Percentiles rank a stretch among this genome's conserved stretches.
phyloP scores from a whole-genome alignment of 2,329 filamentous ascomycete genomes.

The Pseudogymnoascus sp. region DNA sequence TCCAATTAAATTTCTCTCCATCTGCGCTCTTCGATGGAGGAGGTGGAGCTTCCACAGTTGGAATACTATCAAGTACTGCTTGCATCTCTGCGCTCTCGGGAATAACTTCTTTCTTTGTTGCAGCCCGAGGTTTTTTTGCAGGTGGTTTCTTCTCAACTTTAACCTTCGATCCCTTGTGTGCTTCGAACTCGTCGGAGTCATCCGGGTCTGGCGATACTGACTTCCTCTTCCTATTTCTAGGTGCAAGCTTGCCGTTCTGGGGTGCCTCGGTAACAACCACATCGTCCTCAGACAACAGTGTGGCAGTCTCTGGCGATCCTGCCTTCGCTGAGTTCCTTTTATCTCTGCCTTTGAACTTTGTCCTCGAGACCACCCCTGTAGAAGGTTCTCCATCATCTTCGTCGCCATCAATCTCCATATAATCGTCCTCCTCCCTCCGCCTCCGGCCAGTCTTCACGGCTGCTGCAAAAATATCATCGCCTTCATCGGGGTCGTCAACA shows the following conservation, averaged over 20 bases:
- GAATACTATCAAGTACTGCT: slow-evolving; percentile 81
- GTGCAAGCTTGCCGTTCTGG: slow-evolving; percentile 24
- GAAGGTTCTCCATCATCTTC: slow-evolving; percentile 33
- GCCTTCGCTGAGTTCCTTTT: too few relatives aligned
- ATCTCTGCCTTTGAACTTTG: too few relatives aligned
- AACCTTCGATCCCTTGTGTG: slow-evolving; percentile 42
- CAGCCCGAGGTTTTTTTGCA: slow-evolving; percentile 28
- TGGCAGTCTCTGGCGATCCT: too few relatives aligned
- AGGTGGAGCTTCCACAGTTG: slow-evolving; percentile 72
- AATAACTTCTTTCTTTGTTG: slow-evolving; percentile 56
- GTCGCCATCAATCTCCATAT: slow-evolving; percentile 61
- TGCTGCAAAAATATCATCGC: slow-evolving; percentile 79
- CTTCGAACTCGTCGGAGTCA: slow-evolving; percentile 43
- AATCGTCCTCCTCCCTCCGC: slow-evolving; percentile 61
- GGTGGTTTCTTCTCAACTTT: slow-evolving; percentile 27
- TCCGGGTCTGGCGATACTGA: slow-evolving; percentile 48
- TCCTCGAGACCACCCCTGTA: too few relatives aligned
- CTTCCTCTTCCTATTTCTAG: slow-evolving; percentile 49
- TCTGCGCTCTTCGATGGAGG: slow-evolving; percentile 67
- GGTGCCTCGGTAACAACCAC: slow-evolving; percentile 24
- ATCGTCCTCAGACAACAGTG: slow-evolving; percentile 33
- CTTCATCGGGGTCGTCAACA: slow-evolving; percentile 57
- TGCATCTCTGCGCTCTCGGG: slow-evolving; percentile 67
- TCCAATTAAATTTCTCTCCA: slow-evolving; percentile 70
- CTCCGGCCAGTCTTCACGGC: slow-evolving; percentile 60